These are phyloP conservation scores for Cercophora samala DNA, from an alignment of 495 filamentous ascomycete species.

Conservation along the genomic window DNA sequence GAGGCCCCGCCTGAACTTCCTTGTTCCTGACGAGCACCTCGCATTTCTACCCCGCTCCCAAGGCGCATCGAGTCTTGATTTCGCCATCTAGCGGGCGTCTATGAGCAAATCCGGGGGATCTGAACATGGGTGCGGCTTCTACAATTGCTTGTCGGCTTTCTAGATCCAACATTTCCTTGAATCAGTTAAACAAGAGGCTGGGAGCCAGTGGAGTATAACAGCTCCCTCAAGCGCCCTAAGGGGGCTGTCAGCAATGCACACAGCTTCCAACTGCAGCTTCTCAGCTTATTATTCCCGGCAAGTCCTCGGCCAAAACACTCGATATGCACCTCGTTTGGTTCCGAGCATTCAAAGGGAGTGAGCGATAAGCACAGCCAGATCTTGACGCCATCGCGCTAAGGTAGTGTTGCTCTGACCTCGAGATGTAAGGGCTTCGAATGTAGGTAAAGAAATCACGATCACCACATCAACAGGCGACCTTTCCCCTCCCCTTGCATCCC, in stretches of 20 bases:
- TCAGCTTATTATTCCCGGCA: background rate
- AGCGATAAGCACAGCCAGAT: background rate
- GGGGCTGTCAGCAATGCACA: background rate
- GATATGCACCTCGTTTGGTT: background rate
- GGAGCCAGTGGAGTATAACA: background rate
- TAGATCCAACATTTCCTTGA: background rate
- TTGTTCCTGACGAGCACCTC: background rate
- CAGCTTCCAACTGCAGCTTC: background rate
- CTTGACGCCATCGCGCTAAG: background rate
- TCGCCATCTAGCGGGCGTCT: background rate
- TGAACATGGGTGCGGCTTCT: background rate
- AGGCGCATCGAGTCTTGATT: background rate
- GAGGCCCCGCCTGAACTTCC: conserved; percentile 6
- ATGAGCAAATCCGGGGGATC: background rate
- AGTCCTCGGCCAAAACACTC: background rate
- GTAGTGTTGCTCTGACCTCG: background rate
- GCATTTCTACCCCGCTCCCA: conserved; percentile 9
- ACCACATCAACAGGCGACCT: background rate
- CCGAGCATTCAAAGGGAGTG: background rate
- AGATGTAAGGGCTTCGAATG: background rate
- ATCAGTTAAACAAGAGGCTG: background rate
- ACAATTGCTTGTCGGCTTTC: background rate
- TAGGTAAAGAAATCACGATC: background rate
- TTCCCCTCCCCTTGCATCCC: background rate
- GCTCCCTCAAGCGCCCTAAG: background rate